Conservation (phyloP, 106 monocot genomes). For the Acorus calamus region DNA sequence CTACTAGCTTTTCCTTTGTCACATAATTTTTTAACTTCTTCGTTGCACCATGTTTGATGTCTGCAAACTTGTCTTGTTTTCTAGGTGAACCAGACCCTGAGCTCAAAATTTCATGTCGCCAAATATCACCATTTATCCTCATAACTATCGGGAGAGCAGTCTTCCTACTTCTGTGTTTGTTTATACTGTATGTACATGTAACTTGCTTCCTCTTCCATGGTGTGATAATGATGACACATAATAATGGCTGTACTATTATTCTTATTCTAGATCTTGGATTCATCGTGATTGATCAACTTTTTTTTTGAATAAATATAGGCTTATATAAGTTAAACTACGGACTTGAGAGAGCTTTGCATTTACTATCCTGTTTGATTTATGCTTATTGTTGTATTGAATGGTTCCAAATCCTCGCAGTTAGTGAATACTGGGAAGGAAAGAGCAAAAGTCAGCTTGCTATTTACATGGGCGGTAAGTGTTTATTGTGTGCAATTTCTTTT, state of each 20-base stretch:
- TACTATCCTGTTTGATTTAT: no score
- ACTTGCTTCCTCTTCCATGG: background rate
- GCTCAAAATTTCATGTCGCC: slow-evolving; percentile 95
- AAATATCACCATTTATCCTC: slow-evolving; percentile 99
- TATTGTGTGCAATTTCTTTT: background rate
- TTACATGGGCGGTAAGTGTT: slow-evolving; percentile 83
- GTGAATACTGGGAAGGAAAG: slow-evolving; percentile 97
- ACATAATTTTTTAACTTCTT: background rate
- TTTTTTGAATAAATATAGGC: no score
- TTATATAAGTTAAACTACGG: background rate
- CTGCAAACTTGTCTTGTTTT: background rate
- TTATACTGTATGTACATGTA: slow-evolving; percentile 65
- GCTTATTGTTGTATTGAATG: no score
- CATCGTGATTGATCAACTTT: no score
- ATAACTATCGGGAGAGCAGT: slow-evolving; percentile 94
- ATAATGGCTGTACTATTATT: no score
- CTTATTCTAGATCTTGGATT: no score
- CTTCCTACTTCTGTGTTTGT: slow-evolving; percentile 90
- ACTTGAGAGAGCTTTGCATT: no score
- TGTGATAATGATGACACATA: background rate
- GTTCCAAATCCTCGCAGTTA: slow-evolving; percentile 33
- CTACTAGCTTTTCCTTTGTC: background rate
- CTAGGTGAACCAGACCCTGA: slow-evolving; percentile 98
- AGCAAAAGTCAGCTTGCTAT: slow-evolving; percentile 94
- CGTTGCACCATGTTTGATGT: background rate